A percentile compares a stretch with the other conserved stretches of the same genome.
Evolutionary conservation across 495 filamentous ascomycete species (phyloP).

Genomic region (Amniculicola lignicola): DNA sequence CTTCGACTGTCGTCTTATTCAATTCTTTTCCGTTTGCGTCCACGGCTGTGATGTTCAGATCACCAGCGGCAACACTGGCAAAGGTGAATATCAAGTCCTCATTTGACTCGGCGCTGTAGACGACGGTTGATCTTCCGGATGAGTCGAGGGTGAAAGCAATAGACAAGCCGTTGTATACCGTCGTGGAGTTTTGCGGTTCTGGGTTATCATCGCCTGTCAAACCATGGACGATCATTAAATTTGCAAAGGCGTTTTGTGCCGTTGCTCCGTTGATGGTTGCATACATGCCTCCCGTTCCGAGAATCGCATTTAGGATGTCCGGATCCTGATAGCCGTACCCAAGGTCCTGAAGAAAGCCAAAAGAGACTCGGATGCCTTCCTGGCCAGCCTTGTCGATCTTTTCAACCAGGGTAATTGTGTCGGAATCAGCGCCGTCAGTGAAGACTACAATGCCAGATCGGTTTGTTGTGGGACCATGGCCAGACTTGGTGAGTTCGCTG

Average conservation of each 20-base stretch:
- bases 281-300: constrained; percentile 15
- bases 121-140: constrained; percentile 6
- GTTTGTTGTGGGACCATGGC: constrained; percentile 26
- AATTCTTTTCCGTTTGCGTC: constrained; percentile 17
- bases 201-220: constrained; percentile 23
- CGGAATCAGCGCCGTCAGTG: constrained; percentile 30
- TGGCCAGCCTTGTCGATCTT: constrained; percentile 12
- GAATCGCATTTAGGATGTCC: constrained; percentile 4
- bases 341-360: constrained; percentile 17
- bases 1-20: not conserved
- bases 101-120: constrained; percentile 11
- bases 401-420: constrained; percentile 12
- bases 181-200: not conserved
- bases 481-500: constrained; percentile 23
- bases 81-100: constrained; percentile 17
- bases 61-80: constrained; percentile 13
- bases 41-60: constrained; percentile 9
- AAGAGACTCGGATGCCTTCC: constrained; percentile 18
- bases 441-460: constrained; percentile 31
- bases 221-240: constrained; percentile 25
- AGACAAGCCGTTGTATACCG: constrained; percentile 20
- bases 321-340: constrained; percentile 17
- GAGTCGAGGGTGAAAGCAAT: constrained; percentile 5
- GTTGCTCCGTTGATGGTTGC: constrained; percentile 18
- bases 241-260: constrained; percentile 22